Evolutionary conservation across 2,329 filamentous ascomycete species (phyloP).

Genomic region (Mycosphaerelloides madeirae): DNA sequence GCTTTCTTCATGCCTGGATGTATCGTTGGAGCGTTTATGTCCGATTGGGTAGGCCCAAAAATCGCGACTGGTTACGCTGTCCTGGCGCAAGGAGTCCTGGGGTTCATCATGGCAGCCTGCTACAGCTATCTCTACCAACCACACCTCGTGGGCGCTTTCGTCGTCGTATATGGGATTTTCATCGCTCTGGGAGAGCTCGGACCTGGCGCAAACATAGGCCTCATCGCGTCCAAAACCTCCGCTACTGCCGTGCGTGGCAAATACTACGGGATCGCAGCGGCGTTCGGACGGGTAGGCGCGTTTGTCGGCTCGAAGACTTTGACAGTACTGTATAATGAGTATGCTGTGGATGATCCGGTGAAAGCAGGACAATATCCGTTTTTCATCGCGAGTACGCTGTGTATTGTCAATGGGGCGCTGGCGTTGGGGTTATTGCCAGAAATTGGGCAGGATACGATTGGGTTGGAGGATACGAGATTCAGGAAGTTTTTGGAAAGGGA

Average conservation of each 20-base stretch:
- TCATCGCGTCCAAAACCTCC: conserved; percentile 79
- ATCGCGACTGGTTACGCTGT: conserved; percentile 69
- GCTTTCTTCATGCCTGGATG: conserved; percentile 83
- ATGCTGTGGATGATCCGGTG: conserved; percentile 45
- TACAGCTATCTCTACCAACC: conserved; percentile 57
- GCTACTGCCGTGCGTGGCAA: conserved; percentile 77
- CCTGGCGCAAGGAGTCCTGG: conserved; percentile 65
- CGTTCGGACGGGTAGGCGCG: conserved; percentile 59
- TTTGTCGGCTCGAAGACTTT: neutral
- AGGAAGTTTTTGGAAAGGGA: no score
- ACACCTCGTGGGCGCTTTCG: conserved; percentile 65
- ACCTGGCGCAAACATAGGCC: conserved; percentile 83
- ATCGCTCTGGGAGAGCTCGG: conserved; percentile 46
- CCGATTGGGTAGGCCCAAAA: conserved; percentile 72
- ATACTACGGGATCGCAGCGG: conserved; percentile 65
- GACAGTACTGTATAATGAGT: conserved; percentile 48
- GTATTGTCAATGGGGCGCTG: conserved; percentile 64
- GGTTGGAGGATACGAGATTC: no score
- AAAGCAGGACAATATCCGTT: conserved; percentile 75
- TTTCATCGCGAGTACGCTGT: conserved; percentile 71
- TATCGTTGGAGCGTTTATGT: conserved; percentile 67
- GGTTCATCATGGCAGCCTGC: conserved; percentile 80
- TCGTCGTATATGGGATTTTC: conserved; percentile 77
- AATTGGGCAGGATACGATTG: no score
- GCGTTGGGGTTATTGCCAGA: conserved; percentile 63